Percentiles rank a stretch among this genome's conserved stretches.
Evolutionary conservation across 2,329 filamentous ascomycete genomes (phyloP).

Genomic region (Teratosphaeria viscida): DNA sequence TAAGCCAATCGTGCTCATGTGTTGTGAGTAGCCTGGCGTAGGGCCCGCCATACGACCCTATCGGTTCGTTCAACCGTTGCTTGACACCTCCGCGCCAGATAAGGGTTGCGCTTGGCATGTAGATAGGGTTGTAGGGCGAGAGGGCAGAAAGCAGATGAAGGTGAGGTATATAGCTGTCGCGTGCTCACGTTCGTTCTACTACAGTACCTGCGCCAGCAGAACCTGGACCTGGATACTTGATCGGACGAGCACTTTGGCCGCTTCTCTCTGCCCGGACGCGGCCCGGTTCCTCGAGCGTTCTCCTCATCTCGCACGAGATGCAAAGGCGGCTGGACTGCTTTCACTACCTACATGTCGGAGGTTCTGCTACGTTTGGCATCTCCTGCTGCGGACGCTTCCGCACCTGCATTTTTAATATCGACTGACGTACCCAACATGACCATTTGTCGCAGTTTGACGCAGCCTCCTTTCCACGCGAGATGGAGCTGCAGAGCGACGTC

Average conservation of each 20-base stretch:
- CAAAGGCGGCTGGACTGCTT: background rate
- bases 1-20: background rate
- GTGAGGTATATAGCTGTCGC: background rate
- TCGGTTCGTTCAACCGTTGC: background rate
- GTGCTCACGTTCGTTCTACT: background rate
- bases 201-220: too few species aligned
- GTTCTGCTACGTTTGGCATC: background rate
- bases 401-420: background rate
- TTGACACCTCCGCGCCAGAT: background rate
- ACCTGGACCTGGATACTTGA: background rate
- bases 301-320: background rate
- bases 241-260: background rate
- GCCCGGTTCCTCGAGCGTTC: background rate
- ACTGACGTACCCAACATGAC: background rate
- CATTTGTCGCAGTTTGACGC: background rate
- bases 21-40: background rate
- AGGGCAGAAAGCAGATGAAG: background rate
- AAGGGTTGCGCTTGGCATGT: background rate
- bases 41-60: background rate
- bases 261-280: background rate
- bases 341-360: background rate
- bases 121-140: background rate
- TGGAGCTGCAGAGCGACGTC: background rate
- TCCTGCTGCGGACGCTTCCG: background rate
- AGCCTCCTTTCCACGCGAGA: background rate